Evolutionary conservation across 768 basidiomycete species (phyloP).

Genomic region (Termitomyces sp.): DNA sequence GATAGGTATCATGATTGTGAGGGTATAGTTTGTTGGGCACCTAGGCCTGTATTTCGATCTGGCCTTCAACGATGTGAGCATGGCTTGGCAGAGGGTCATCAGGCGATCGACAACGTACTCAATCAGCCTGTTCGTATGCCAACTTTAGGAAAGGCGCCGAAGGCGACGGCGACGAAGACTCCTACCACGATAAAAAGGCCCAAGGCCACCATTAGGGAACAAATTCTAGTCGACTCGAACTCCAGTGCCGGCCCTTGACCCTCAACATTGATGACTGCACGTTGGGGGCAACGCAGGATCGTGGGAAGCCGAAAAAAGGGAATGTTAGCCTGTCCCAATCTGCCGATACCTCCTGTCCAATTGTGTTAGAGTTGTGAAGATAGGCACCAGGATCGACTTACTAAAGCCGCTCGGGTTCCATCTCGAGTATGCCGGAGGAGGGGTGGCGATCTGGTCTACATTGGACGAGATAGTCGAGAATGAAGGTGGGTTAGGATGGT

Average conservation of each 20-base stretch:
- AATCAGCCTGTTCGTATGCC: neutral
- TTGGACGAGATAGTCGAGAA: neutral
- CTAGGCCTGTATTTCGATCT: neutral
- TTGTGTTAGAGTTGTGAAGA: neutral
- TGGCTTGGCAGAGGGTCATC: neutral
- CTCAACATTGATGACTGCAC: neutral
- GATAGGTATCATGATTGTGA: neutral
- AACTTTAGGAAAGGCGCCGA: slow-evolving; percentile 1
- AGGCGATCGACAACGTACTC: neutral
- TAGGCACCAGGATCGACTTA: neutral
- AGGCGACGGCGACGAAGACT: neutral
- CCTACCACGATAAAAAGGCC: neutral
- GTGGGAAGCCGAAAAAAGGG: no score
- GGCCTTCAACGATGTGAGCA: neutral
- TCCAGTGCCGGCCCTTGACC: neutral
- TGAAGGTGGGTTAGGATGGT: neutral
- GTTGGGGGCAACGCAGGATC: neutral
- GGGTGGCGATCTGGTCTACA: neutral
- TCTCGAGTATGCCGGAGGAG: neutral
- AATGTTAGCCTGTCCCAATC: neutral
- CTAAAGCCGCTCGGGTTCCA: neutral
- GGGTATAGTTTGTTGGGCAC: neutral
- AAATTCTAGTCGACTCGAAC: neutral
- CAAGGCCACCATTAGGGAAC: neutral
- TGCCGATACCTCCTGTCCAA: neutral